Base-by-base conservation (phyloP, 768 basidiomycete genomes). In the Steccherinum ochraceum region DNA sequence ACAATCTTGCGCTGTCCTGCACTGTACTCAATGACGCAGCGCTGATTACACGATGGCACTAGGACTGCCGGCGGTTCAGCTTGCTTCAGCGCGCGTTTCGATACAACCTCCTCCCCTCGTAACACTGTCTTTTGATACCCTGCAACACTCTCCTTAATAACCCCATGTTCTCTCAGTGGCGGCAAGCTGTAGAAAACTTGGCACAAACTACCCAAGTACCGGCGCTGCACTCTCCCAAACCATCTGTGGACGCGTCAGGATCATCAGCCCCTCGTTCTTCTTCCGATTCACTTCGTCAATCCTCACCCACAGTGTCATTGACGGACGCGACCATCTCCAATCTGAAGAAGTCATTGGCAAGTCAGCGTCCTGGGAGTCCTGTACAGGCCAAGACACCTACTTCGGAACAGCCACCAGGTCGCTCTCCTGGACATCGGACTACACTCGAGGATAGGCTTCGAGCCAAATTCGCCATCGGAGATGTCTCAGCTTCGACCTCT, bases 401-500 rank as follows among this genome's bases (percentile, higher is more conserved):
- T 45, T 49, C 60, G 44, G 30, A 63, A 46, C 62, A 64, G 10
- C 56, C 64, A 23, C 52, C 61, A 18, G 63, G 62, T 42, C 62
- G 63, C 4, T 46, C 56, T 44, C 58, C 65, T 25, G 63, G 56
- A 4, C 45, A 52, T 43, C 84, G 86, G 61, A 72, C 77, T 5
- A 85, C 77, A 20, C 70, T 91, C 2, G 89, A 91, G 66, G 89
- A 91, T 52, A 74, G 89, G 42, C 70, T 91, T n/a, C 78, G 83
- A 42, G 83, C 86, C 70, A 74, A 77, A 23, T 76, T 83, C 57
- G 73, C 76, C 19, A 73, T 76, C 47, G 79, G 76, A 18, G 86
- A 89, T 18, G 69, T 73, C 12, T 78, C 79, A 7, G 69, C 64
- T 50, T 53, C 66, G 18, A 69, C 67, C 20, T 72, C 80, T 0